Percentiles rank a stretch among this genome's conserved stretches.
Conservation (phyloP, 768 basidiomycete genomes). For the Mycena floridula region DNA sequence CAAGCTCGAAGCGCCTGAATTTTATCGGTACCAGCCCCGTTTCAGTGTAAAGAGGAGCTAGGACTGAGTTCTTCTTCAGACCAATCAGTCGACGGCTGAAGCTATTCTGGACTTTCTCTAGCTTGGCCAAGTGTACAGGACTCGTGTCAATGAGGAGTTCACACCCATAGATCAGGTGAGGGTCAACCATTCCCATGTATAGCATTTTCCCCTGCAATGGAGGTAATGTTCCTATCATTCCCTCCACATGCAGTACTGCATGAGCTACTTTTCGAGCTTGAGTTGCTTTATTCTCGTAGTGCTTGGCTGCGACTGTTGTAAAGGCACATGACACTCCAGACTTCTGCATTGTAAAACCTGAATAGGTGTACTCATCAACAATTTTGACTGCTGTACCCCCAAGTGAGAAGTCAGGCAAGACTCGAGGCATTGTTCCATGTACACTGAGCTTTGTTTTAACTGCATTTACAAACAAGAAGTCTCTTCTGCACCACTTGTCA, state of each 20-base stretch:
- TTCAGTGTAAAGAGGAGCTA: too few species aligned
- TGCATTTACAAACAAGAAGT: constrained; percentile 19
- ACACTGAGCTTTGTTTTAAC: background rate
- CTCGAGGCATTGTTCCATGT: background rate
- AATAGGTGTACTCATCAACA: constrained; percentile 1
- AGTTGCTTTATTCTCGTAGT: constrained; percentile 7
- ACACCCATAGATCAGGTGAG: too few species aligned
- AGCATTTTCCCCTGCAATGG: constrained; percentile 3
- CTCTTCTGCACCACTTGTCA: constrained; percentile 14
- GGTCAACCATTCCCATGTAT: constrained; percentile 6
- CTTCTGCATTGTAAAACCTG: constrained; percentile 3
- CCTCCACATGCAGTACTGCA: constrained; percentile 6
- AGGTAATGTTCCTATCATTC: constrained; percentile 6
- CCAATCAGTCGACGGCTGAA: too few species aligned
- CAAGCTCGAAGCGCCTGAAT: too few species aligned
- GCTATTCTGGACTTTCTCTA: too few species aligned
- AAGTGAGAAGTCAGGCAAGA: background rate
- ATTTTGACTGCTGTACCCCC: background rate
- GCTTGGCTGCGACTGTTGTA: constrained; percentile 6
- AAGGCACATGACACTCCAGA: constrained; percentile 6
- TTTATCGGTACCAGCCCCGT: too few species aligned
- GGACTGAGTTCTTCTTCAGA: too few species aligned
- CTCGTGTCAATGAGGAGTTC: too few species aligned
- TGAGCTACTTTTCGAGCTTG: constrained; percentile 5
- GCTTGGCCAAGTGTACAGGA: too few species aligned